Conservation (phyloP, 176 grass and related monocot species). For the Pontederia paniculata region DNA sequence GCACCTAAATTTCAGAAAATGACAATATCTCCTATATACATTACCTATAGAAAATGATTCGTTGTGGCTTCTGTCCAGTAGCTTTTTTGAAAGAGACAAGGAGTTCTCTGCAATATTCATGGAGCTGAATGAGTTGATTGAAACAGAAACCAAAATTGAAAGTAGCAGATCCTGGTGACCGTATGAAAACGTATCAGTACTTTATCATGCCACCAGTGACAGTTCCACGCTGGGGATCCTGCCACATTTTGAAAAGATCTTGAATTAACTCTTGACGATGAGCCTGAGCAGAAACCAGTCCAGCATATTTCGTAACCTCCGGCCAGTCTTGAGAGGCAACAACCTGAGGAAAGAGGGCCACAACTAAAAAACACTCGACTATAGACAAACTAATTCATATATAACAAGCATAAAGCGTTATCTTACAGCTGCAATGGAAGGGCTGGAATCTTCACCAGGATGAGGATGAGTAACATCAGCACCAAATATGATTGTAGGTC, state of each 20-base stretch:
- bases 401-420: neutral
- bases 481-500: slow-evolving; percentile 23
- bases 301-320: slow-evolving; percentile 14
- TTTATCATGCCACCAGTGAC: slow-evolving; percentile 11
- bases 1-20: neutral
- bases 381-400: neutral
- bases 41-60: slow-evolving; percentile 19
- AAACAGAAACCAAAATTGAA: neutral
- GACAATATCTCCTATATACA: neutral
- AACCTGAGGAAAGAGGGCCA: neutral
- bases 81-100: slow-evolving; percentile 15
- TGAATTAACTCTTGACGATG: slow-evolving; percentile 19
- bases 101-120: neutral
- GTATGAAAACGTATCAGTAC: neutral
- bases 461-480: slow-evolving; percentile 20
- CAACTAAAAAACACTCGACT: neutral
- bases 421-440: slow-evolving; percentile 21
- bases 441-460: slow-evolving; percentile 18
- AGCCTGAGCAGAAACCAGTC: slow-evolving; percentile 16
- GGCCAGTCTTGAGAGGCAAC: slow-evolving; percentile 22
- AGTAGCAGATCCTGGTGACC: no score
- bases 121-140: neutral
- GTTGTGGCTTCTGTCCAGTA: slow-evolving; percentile 7
- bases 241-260: slow-evolving; percentile 10
- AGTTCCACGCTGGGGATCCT: slow-evolving; percentile 8